These are phyloP conservation scores for Eucalyptus urophylla DNA, from an alignment of 345 rosid species.

Conservation along the genomic window DNA sequence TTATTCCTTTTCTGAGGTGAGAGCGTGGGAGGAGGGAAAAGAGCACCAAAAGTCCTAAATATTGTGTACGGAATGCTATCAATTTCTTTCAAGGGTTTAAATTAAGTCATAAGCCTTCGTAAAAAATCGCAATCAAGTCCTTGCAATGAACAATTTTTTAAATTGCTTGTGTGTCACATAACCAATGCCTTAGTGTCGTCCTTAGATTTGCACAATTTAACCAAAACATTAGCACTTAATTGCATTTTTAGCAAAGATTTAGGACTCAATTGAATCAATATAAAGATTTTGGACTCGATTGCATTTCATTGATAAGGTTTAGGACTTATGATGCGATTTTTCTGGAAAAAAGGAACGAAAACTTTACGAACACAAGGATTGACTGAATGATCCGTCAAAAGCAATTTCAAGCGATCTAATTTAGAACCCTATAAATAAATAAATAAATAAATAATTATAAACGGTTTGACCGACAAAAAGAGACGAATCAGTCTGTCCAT, in stretches of 20 bases:
- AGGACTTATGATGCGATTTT: neutral
- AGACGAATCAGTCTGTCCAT: neutral
- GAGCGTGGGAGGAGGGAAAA: neutral
- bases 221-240: neutral
- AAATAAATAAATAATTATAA: neutral
- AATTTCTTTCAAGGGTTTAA: neutral
- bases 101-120: neutral
- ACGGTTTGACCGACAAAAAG: neutral
- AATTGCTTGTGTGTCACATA: neutral
- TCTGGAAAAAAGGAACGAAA: neutral
- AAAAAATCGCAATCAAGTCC: neutral
- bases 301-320: neutral
- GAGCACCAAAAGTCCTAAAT: neutral
- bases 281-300: neutral
- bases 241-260: neutral
- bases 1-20: neutral
- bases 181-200: neutral
- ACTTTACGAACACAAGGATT: neutral
- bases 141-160: neutral
- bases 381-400: neutral
- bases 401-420: neutral
- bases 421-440: neutral
- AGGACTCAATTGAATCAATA: neutral
- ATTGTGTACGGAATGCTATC: accelerated
- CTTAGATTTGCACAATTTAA: neutral